Percentiles rank a stretch among this genome's conserved stretches.
These are phyloP conservation scores for Globisporangium parvum DNA, from an alignment of 352 stramenopile species.

Conservation along the genomic window DNA sequence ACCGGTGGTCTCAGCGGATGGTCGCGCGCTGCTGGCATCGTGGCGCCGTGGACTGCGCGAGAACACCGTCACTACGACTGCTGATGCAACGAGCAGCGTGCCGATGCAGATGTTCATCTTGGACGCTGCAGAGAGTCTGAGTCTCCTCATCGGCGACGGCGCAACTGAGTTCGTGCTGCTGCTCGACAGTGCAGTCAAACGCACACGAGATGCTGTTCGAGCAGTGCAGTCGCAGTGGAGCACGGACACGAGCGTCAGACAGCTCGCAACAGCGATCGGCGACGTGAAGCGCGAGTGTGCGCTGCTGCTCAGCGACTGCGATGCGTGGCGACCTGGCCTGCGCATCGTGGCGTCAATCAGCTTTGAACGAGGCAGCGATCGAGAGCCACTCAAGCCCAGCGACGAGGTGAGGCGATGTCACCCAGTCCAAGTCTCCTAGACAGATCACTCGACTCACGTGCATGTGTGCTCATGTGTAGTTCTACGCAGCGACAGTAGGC, in stretches of 20 bases:
- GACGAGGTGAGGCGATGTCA: slow-evolving; percentile 1
- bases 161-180: slow-evolving; percentile 56
- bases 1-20: slow-evolving; percentile 48
- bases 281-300: slow-evolving; percentile 32
- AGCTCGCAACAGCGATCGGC: slow-evolving; percentile 31
- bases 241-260: not conserved
- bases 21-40: slow-evolving; percentile 38
- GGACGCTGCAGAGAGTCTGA: slow-evolving; percentile 37
- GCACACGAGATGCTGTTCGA: slow-evolving; percentile 8
- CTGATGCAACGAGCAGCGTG: not conserved
- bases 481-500: slow-evolving; percentile 13
- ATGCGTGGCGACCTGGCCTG: not conserved
- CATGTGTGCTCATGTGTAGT: slow-evolving; percentile 13
- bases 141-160: slow-evolving; percentile 46
- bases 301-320: not conserved
- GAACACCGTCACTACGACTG: not conserved
- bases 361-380: not conserved
- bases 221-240: not conserved
- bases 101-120: slow-evolving; percentile 42
- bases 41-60: slow-evolving; percentile 25
- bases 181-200: slow-evolving; percentile 25
- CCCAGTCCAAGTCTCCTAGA: too few species aligned
- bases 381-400: slow-evolving; percentile 15
- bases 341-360: not conserved
- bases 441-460: too few species aligned